These are phyloP conservation scores for Pseudogymnoascus sp. DNA, from an alignment of 2,329 filamentous ascomycete species.

Conservation along the genomic window DNA sequence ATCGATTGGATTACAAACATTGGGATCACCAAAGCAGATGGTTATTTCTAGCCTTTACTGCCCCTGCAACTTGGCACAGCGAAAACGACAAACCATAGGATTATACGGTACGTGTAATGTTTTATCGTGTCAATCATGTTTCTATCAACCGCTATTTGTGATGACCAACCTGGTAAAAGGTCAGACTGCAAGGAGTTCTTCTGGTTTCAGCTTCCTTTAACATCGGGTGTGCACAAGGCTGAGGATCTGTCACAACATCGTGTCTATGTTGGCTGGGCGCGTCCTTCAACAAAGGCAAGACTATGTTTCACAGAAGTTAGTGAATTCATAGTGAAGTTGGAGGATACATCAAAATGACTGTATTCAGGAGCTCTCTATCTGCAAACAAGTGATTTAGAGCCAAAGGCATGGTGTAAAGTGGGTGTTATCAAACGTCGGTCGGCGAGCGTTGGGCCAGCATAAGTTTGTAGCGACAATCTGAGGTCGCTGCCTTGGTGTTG, in stretches of 20 bases:
- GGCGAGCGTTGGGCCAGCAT: not conserved
- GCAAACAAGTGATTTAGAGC: conserved; percentile 40
- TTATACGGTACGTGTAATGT: conserved; percentile 12
- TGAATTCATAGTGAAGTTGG: conserved; percentile 23
- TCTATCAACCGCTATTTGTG: conserved; percentile 32
- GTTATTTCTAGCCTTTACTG: not conserved
- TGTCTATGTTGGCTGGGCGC: conserved; percentile 16
- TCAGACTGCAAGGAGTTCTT: conserved; percentile 45
- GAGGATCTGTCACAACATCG: conserved; percentile 21
- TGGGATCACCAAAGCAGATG: not conserved
- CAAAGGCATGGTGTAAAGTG: conserved; percentile 54
- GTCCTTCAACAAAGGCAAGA: conserved; percentile 25
- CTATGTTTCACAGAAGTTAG: conserved; percentile 24
- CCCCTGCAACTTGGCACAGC: not conserved
- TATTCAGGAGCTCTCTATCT: conserved; percentile 47
- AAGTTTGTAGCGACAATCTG: conserved; percentile 17
- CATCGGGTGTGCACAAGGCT: conserved; percentile 13
- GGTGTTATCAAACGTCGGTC: conserved; percentile 9
- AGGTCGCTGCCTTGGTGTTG: conserved; percentile 4
- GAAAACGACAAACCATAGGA: not conserved
- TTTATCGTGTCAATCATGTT: not conserved
- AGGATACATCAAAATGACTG: conserved; percentile 32
- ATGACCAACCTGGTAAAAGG: conserved; percentile 59
- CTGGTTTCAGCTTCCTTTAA: conserved; percentile 37
- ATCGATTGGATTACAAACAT: not conserved